Evolutionary conservation across 2,329 filamentous ascomycete genomes (phyloP), one percentile per base, ranked within the genome.

Genomic region (Ambrosiella cleistominuta): DNA sequence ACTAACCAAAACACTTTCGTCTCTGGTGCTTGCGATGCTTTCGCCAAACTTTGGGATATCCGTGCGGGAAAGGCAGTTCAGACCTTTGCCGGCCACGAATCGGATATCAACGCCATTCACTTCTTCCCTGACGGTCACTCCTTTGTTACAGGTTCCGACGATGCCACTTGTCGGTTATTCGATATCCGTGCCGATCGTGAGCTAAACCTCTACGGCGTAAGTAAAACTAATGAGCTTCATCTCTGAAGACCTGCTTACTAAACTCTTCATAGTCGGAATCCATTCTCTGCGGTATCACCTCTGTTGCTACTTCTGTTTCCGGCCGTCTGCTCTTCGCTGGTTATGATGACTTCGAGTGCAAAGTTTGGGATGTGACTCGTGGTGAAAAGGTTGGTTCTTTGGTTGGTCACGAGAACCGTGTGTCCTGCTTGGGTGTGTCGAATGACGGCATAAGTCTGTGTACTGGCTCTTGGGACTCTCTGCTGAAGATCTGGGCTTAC

Each of bases 291-390:
- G 93, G 93, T 66, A 97, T 98, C 66, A 98, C 93, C 27, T 98
- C 93, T 3, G 93, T 98, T 53, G 93, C 91, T 61, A 97, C 95
- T 66, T 98, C 93, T 13, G 91, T 98, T 12, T 98, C 93, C 60
- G 93, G 93, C 60, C 83, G 93, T 69, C 76, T 98, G 66, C 76
- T 98, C 45, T 98, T 98, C 70, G 93, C 93, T 58, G 93, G 93
- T 64, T 98, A 98, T 68, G 93, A 98, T 67, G 93, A 98, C 69
- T 98, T 95, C 67, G 93, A 98, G 74, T 98, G 93, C 90, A 98
- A 97, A 85, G 93, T 97, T 61, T 98, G 93, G 93, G 93, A 98
- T 72, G 83, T 95, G 62, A 88, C 95, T 59, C 86, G 93, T 64
- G 93, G 91, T 63, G 93, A 98, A 70, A 94, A 95, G 74, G 89